A percentile compares a stretch with the other conserved stretches of the same genome.
Conservation (phyloP, 2,329 filamentous ascomycete genomes). For the Aureobasidium musti region DNA sequence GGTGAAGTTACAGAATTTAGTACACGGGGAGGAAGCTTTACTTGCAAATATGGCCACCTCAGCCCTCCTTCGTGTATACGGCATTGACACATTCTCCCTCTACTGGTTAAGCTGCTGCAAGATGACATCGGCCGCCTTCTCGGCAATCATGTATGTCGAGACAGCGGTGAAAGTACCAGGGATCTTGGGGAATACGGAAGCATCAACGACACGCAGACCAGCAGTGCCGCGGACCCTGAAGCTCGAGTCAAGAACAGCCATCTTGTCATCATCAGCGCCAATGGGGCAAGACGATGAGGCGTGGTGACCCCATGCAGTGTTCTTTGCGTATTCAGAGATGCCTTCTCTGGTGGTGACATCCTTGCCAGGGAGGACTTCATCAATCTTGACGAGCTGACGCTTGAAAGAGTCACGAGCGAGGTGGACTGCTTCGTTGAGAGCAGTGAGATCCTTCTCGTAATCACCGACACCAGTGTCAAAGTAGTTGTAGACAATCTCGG, state of each 20-base stretch:
- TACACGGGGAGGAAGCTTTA: too few species aligned
- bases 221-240: slow-evolving; percentile 60
- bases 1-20: too few species aligned
- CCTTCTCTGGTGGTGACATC: slow-evolving; percentile 43
- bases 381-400: slow-evolving; percentile 42
- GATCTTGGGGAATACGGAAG: slow-evolving; percentile 58
- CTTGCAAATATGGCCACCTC: too few species aligned
- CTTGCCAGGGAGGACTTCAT: slow-evolving; percentile 49
- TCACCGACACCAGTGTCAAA: slow-evolving; percentile 51
- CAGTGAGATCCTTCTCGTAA: slow-evolving; percentile 49
- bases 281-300: slow-evolving; percentile 59
- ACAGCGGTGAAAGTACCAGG: slow-evolving; percentile 57
- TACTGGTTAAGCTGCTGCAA: slow-evolving; percentile 7
- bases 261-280: slow-evolving; percentile 55
- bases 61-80: too few species aligned
- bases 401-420: slow-evolving; percentile 50
- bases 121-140: slow-evolving; percentile 65
- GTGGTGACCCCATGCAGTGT: slow-evolving; percentile 60
- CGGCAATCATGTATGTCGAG: slow-evolving; percentile 58
- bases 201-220: slow-evolving; percentile 63
- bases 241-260: slow-evolving; percentile 58
- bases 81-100: background rate
- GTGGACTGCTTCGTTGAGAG: slow-evolving; percentile 58
- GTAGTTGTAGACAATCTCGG: slow-evolving; percentile 64
- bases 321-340: slow-evolving; percentile 52